A percentile compares a stretch with the other conserved stretches of the same genome.
These are phyloP conservation scores for Plasmodium fragile DNA, from an alignment of 169 alveolate species.

Conservation along the genomic window DNA sequence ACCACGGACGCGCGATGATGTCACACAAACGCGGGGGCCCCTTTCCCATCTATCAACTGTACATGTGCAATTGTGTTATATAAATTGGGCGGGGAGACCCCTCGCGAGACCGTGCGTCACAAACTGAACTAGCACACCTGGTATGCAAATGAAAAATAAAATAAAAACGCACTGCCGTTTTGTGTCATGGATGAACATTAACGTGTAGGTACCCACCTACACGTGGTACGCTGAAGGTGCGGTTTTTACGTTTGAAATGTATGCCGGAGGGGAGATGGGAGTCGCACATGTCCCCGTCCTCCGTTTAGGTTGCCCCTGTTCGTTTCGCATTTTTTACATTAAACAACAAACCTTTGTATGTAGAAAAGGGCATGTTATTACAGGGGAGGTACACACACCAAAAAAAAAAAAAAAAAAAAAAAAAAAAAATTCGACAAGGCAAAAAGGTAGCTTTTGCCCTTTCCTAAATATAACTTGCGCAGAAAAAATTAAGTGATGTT, in stretches of 20 bases:
- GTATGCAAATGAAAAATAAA: not conserved
- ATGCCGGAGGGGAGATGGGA: not conserved
- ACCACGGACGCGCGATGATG: not conserved
- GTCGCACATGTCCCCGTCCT: not conserved
- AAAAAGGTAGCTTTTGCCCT: not conserved
- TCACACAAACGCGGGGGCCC: not conserved
- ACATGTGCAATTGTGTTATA: not conserved
- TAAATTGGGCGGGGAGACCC: not conserved
- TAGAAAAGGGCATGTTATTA: not conserved
- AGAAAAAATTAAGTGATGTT: not conserved
- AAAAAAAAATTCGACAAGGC: not conserved
- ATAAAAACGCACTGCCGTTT: not conserved
- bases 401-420: conserved; percentile 3
- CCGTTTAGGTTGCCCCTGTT: not conserved
- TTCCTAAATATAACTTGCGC: not conserved
- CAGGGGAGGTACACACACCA: not conserved
- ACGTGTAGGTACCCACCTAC: not conserved
- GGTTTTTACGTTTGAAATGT: not conserved
- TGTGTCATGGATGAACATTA: not conserved
- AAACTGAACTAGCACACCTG: conserved; percentile 13
- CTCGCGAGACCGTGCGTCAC: not conserved
- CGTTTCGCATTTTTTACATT: not conserved
- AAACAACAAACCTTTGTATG: not conserved
- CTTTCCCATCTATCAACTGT: not conserved
- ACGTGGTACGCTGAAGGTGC: not conserved